These are phyloP conservation scores for Leccinum disarticulatum DNA, from an alignment of 768 basidiomycete genomes.

Conservation along the genomic window DNA sequence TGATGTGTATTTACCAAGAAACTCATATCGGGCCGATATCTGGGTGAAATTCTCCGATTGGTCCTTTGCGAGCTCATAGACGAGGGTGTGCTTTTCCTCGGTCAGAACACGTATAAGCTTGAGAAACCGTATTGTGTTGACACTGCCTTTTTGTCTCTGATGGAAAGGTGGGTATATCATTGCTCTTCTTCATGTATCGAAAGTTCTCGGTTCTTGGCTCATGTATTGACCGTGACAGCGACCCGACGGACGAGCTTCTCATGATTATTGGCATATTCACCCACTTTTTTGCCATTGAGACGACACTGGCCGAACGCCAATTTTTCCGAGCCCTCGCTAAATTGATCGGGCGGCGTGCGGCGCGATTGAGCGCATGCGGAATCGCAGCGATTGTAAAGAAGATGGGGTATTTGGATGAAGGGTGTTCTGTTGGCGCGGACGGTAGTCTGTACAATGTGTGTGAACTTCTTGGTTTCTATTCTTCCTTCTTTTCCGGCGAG, in stretches of 20 bases:
- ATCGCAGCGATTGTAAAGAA: constrained; percentile 96
- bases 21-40: constrained; percentile 93
- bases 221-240: constrained; percentile 53
- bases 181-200: too few species aligned
- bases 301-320: constrained; percentile 92
- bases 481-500: background rate
- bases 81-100: constrained; percentile 94
- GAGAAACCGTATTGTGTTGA: constrained; percentile 92
- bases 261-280: constrained; percentile 97
- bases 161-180: constrained; percentile 69
- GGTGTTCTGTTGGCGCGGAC: constrained; percentile 87
- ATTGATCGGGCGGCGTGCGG: constrained; percentile 86
- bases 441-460: constrained; percentile 93
- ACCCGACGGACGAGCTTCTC: constrained; percentile 93
- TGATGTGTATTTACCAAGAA: constrained; percentile 47
- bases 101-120: constrained; percentile 98
- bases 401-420: constrained; percentile 91
- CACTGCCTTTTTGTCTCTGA: constrained; percentile 94
- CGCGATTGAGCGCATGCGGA: constrained; percentile 89
- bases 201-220: background rate
- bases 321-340: constrained; percentile 95
- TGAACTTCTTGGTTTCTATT: background rate
- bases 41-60: constrained; percentile 95
- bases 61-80: constrained; percentile 95
- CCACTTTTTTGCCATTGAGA: constrained; percentile 96